Percentiles rank a stretch among this genome's conserved stretches.
These are phyloP conservation scores for Sarocladium oryzae DNA, from an alignment of 2,329 filamentous ascomycete genomes.

Conservation along the genomic window DNA sequence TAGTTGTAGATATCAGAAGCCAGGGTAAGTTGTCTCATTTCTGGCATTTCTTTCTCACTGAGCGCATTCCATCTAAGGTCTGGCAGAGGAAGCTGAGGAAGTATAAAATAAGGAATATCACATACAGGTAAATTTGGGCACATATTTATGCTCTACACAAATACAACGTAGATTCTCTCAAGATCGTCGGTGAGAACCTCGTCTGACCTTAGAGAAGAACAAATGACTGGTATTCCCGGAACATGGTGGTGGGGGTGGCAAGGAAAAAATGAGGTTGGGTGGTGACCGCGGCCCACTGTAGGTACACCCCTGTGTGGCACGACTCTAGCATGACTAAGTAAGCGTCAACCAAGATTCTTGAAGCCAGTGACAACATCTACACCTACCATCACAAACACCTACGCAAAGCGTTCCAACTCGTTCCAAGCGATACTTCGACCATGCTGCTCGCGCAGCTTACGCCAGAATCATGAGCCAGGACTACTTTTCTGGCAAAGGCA, in stretches of 20 bases:
- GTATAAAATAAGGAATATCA: too few species aligned
- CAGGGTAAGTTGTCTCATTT: too few species aligned
- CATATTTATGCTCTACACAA: too few species aligned
- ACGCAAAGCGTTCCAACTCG: background rate
- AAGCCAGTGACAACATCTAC: background rate
- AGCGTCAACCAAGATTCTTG: conserved; percentile 2
- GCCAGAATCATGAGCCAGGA: conserved; percentile 52
- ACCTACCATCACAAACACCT: background rate
- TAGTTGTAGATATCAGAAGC: too few species aligned
- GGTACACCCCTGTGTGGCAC: conserved; percentile 1
- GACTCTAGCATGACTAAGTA: conserved; percentile 8
- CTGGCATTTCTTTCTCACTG: too few species aligned
- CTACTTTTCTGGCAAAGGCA: conserved; percentile 49
- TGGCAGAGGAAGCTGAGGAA: too few species aligned
- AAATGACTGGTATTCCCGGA: too few species aligned
- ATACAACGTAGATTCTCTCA: too few species aligned
- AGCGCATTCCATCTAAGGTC: too few species aligned
- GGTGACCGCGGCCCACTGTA: background rate
- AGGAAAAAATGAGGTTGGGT: background rate
- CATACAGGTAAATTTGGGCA: too few species aligned
- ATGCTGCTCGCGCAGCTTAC: conserved; percentile 26
- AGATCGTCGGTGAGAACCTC: too few species aligned
- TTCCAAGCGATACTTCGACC: conserved; percentile 15
- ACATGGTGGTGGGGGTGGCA: background rate
- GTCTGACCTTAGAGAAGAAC: too few species aligned